Evolutionary conservation across 345 rosid genomes (phyloP).

Genomic region (Microthlaspi erraticum): DNA sequence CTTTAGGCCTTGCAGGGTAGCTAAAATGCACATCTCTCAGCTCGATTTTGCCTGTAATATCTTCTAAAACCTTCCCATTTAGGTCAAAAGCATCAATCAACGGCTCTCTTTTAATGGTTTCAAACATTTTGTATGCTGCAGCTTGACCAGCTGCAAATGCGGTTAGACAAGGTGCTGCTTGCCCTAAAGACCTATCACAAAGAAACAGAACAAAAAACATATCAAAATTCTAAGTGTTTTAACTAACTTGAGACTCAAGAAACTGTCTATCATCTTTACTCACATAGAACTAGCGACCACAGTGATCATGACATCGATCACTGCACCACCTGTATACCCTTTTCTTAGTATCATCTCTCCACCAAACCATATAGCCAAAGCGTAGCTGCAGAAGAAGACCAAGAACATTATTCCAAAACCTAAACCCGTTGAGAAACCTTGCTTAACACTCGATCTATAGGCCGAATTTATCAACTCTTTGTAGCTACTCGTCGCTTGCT

Average conservation of each 20-base stretch:
- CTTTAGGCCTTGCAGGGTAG: conserved; percentile 73
- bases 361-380: conserved; percentile 73
- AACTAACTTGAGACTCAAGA: conserved; percentile 40
- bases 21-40: conserved; percentile 59
- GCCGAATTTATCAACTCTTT: conserved; percentile 56
- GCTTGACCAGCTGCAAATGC: conserved; percentile 74
- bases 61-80: conserved; percentile 56
- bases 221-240: conserved; percentile 33
- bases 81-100: conserved; percentile 63
- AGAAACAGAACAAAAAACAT: conserved; percentile 10
- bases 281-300: conserved; percentile 74
- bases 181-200: conserved; percentile 70
- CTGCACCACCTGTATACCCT: conserved; percentile 69
- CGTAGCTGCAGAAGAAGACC: conserved; percentile 56
- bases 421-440: conserved; percentile 62
- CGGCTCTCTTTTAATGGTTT: conserved; percentile 65
- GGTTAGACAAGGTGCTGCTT: conserved; percentile 64
- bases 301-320: conserved; percentile 66
- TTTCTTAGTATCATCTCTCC: conserved; percentile 63
- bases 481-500: conserved; percentile 58
- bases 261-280: conserved; percentile 35
- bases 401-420: conserved; percentile 57
- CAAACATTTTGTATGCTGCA: conserved; percentile 74
- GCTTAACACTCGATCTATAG: conserved; percentile 58
- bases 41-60: conserved; percentile 65